Percentiles rank a stretch among this genome's conserved stretches.
Conservation (phyloP, 495 filamentous ascomycete genomes). For the Durotheca rogersii region DNA sequence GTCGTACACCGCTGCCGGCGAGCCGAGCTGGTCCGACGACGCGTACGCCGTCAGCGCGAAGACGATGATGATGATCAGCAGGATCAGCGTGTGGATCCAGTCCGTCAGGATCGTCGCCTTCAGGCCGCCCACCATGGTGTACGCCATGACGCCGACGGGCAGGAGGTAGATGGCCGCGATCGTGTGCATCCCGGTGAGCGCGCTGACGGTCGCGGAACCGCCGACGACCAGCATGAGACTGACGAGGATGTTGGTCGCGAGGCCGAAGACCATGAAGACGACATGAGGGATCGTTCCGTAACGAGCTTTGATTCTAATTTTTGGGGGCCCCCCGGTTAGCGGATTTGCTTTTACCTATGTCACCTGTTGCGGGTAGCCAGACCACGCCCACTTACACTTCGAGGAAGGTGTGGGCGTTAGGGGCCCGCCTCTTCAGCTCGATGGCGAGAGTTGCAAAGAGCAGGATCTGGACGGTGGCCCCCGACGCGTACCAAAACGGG, state of each 20-base stretch:
- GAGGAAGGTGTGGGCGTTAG: slow-evolving; percentile 85
- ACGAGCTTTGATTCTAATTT: slow-evolving; percentile 46
- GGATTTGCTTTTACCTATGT: slow-evolving; percentile 16
- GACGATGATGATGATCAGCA: slow-evolving; percentile 85
- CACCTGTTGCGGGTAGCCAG: slow-evolving; percentile 8
- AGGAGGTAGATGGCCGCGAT: slow-evolving; percentile 89
- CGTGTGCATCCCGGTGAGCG: slow-evolving; percentile 82
- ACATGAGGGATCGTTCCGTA: slow-evolving; percentile 64
- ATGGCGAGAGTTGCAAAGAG: slow-evolving; percentile 93
- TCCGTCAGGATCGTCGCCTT: slow-evolving; percentile 54
- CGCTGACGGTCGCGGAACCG: slow-evolving; percentile 81
- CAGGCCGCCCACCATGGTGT: slow-evolving; percentile 59
- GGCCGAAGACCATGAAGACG: slow-evolving; percentile 77
- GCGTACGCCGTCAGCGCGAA: slow-evolving; percentile 88
- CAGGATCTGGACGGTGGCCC: slow-evolving; percentile 73
- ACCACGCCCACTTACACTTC: slow-evolving; percentile 68
- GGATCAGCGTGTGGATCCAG: slow-evolving; percentile 79
- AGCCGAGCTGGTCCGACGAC: slow-evolving; percentile 72
- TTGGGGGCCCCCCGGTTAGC: too few species aligned
- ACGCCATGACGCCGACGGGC: slow-evolving; percentile 79
- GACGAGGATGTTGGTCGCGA: slow-evolving; percentile 80
- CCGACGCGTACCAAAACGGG: slow-evolving; percentile 82
- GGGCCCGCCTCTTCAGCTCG: slow-evolving; percentile 83
- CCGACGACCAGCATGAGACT: slow-evolving; percentile 93
- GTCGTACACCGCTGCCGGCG: slow-evolving; percentile 79